Conservation (phyloP, 2,329 filamentous ascomycete genomes). For the Exophiala bonariae region DNA sequence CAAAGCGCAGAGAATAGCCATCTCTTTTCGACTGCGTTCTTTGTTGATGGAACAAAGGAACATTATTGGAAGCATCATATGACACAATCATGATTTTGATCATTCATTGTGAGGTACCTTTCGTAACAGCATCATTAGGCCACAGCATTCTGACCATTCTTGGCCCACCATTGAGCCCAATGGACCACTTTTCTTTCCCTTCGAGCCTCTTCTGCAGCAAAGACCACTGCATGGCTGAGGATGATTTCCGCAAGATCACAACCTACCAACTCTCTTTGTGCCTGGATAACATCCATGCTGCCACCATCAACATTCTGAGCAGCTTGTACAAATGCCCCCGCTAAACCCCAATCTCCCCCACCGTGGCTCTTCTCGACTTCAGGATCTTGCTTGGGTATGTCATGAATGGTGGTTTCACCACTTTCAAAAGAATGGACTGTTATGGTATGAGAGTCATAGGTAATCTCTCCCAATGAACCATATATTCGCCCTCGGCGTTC, state of each 20-base stretch:
- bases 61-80: neutral
- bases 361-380: conserved; percentile 63
- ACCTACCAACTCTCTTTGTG: conserved; percentile 74
- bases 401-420: conserved; percentile 51
- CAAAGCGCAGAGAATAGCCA: no score
- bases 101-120: neutral
- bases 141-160: conserved; percentile 9
- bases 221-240: conserved; percentile 88
- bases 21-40: no score
- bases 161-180: conserved; percentile 71
- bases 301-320: conserved; percentile 76
- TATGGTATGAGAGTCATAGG: conserved; percentile 78
- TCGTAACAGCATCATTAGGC: neutral
- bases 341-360: conserved; percentile 77
- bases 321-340: conserved; percentile 78
- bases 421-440: conserved; percentile 71
- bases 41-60: no score
- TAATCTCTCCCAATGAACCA: conserved; percentile 81
- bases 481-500: conserved; percentile 83
- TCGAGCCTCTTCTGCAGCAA: conserved; percentile 88
- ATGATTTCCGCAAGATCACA: conserved; percentile 84
- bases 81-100: neutral
- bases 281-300: conserved; percentile 64
- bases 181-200: conserved; percentile 67
- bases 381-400: conserved; percentile 61